These are phyloP conservation scores for Prunella vulgaris DNA, from an alignment of 257 asterid genomes.

Conservation along the genomic window DNA sequence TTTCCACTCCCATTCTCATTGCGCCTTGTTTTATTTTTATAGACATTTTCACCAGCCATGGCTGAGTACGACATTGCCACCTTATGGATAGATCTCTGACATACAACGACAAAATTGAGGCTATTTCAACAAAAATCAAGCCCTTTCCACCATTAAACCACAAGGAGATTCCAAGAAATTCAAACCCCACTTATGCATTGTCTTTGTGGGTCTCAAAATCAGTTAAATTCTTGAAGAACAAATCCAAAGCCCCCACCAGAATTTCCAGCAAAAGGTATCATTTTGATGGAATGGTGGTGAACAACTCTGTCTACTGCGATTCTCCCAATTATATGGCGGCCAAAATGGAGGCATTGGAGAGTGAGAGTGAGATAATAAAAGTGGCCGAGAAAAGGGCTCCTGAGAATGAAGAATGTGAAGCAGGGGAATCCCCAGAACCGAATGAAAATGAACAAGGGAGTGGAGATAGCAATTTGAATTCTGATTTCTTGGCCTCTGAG, in stretches of 20 bases:
- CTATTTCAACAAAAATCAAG: constrained; percentile 27
- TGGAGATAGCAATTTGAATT: constrained; percentile 48
- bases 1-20: constrained; percentile 31
- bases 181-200: constrained; percentile 34
- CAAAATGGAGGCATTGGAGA: constrained; percentile 32
- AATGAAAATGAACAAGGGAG: constrained; percentile 30
- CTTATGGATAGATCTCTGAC: constrained; percentile 45
- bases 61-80: constrained; percentile 22
- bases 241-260: constrained; percentile 30
- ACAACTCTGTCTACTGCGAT: constrained; percentile 48
- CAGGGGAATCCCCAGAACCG: no score
- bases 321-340: constrained; percentile 38
- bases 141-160: constrained; percentile 25
- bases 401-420: no score
- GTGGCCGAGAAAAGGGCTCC: constrained; percentile 5
- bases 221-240: constrained; percentile 33
- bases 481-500: constrained; percentile 53
- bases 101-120: constrained; percentile 19
- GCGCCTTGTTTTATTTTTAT: not conserved
- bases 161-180: constrained; percentile 23
- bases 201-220: constrained; percentile 50
- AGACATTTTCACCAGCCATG: constrained; percentile 34
- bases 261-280: constrained; percentile 34
- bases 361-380: constrained; percentile 15
- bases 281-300: constrained; percentile 49